Base-by-base conservation (phyloP, 2,329 filamentous ascomycete genomes). In the Macrophomina pseudophaseolina region DNA sequence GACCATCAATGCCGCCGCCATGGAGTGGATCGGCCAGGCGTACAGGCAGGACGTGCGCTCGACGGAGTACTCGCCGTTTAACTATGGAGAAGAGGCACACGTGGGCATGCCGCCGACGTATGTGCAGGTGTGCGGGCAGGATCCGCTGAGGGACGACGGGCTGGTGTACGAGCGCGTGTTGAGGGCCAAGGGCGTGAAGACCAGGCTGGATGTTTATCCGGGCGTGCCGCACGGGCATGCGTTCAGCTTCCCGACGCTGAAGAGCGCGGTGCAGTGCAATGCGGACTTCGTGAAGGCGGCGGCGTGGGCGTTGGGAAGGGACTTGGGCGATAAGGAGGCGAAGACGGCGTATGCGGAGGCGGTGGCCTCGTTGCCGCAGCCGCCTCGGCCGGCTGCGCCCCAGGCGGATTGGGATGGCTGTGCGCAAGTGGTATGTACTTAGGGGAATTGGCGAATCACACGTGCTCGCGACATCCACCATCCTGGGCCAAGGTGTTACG, bases 81-180 rank as follows among this genome's bases (percentile, higher is more conserved):
- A 46, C 18, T 23, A 23, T 23, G 18, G n/a, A 4, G 35, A 30
- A 11, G 33, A 12, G 14, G 18, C 35, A 23, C 38, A 46, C 16
- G 40, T 11, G 44, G 63, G 44, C n/a, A 42, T 69, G 38, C 68
- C 69, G 18, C 62, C 48, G 3, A n/a, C 35, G n/a, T 68, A 54
- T 35, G 42, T 70, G 32, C 66, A 68, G 59, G 64, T 70, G 5
- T 58, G 49, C 42, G 68, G 69, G 12, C 33, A 59, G 48, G 68
- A 69, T 65, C 62, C 64, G 28, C 32, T 68, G 12, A 48, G 69
- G 40, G 69, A 70, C 30, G 66, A 68, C 16, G 66, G 32, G 14
- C 30, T 70, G 46, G 49, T 66, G 23, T 68, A 67, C 32, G 66
- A 70, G 40, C 44, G 49, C 33, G 51, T 67, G 60, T 32, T 70